Evolutionary conservation across 2,329 filamentous ascomycete genomes (phyloP), one percentile per base, ranked within the genome.

Genomic region (Arthroderma uncinatum): DNA sequence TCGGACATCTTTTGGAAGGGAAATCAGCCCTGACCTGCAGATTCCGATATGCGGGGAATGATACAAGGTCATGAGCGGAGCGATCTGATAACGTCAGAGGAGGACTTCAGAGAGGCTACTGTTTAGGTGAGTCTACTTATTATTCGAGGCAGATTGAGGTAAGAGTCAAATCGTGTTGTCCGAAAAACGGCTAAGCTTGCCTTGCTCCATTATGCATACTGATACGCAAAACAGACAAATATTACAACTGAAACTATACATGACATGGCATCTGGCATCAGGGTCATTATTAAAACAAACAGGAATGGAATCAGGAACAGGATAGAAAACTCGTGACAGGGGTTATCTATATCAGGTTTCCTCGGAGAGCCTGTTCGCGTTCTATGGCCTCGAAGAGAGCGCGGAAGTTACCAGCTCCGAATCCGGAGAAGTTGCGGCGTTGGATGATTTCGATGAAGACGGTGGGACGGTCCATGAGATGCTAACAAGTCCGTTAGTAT

Each of bases 371-470:
- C 78, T 96, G 92, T 72, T 96, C 91, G 54, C 91, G 78, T 79
- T 96, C 92, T 70, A 96, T 94, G 2, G 92, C 91, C 78, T 96
- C 91, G 66, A 96, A 96, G 65, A 96, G 67, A 60, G 86, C 90
- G 82, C 90, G 95, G 76, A 96, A 96, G 72, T 96, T 97, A 0
- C 92, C 92, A 0, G 91, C 92, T 2, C 92, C 91, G 65, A 96
- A 96, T 0, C 92, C 92, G 33, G 87, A 84, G 70, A 96, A 96
- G 62, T 89, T 84, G 65, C 94, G 85, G 58, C 91, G 78, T 77
- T 96, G 90, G 65, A 96, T 96, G 65, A 96, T 95, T 80, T 96
- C 92, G 62, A 96, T 83, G 69, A 96, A 96, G 28, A 96, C 91
- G 2, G 92, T 96, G 23, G 92, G 92, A 10, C 92, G 84, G 73